These are phyloP conservation scores for Clarireedia sp. DNA, from an alignment of 2,329 filamentous ascomycete species.

Conservation along the genomic window DNA sequence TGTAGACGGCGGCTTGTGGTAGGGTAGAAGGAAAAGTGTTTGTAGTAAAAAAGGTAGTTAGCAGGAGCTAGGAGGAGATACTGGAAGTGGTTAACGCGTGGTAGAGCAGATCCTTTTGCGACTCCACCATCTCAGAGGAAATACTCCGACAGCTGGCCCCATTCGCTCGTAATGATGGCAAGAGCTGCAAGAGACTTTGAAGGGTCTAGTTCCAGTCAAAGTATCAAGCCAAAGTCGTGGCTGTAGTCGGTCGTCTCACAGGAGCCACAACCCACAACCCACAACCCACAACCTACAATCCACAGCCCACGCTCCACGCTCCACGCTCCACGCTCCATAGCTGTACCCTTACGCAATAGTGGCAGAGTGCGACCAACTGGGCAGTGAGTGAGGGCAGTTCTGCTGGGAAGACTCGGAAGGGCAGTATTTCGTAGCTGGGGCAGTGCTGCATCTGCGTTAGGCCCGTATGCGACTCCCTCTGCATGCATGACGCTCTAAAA, in stretches of 20 bases:
- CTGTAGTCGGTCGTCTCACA: neutral
- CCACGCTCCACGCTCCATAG: neutral
- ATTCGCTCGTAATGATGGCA: slow-evolving; percentile 1
- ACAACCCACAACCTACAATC: neutral
- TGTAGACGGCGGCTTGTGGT: slow-evolving; percentile 1
- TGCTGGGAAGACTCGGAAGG: too few relatives aligned
- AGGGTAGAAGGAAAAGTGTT: neutral
- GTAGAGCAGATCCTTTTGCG: neutral
- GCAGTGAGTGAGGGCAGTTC: neutral
- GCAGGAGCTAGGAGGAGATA: slow-evolving; percentile 5
- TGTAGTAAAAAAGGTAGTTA: neutral
- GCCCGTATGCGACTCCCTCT: too few relatives aligned
- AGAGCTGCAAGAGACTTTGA: neutral
- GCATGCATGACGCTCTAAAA: neutral
- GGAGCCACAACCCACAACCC: neutral
- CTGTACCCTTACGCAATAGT: neutral
- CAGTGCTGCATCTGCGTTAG: neutral
- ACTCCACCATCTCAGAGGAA: neutral
- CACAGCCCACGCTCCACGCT: too few relatives aligned
- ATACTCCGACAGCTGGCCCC: neutral
- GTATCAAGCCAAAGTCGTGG: neutral
- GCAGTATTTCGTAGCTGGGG: neutral
- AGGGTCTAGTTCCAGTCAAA: neutral
- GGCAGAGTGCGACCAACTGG: neutral
- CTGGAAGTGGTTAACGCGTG: neutral